Evolutionary conservation across 2,329 filamentous ascomycete species (phyloP), one percentile per base, ranked within the genome.

Genomic region (Pezicula carpinea): DNA sequence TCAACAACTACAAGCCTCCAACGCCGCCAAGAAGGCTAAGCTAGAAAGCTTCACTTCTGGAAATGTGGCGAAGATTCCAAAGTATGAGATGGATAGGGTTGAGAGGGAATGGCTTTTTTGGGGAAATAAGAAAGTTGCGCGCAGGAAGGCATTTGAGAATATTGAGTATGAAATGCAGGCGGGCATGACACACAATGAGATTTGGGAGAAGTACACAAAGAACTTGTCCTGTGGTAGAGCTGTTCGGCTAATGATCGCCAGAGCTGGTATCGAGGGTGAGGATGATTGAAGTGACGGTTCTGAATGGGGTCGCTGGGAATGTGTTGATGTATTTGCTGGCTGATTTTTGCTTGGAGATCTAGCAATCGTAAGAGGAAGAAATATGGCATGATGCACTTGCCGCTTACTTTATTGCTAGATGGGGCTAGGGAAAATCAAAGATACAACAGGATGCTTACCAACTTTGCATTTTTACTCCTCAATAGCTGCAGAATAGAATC

Each of bases 101-200:
- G 70, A 75, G 34, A 61, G 51, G 43, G 72, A 74, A 47, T 72
- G 70, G 64, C 69, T 64, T 52, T 63, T 61, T 52, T 76, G 74
- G 73, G 59, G 59, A 43, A 59, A 46, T 21, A 61, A 59, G 48
- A 56, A 50, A n/a, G 43, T 19, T 22, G 43, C n/a, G 14, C 59
- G 66, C 52, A 62, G 55, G 56, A 58, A 52, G 49, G 59, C 53
- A 0, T 66, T 60, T 52, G 26, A 49, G 39, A 48, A 57, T 41
- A 44, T 51, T 51, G 62, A 56, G 48, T 75, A 73, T 38, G 58
- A 66, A 23, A 49, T 80, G 53, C 65, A 70, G 26, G 73, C 76
- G 47, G 66, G 64, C 36, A 71, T 73, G 62, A 66, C 57, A 18
- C 67, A 60, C 50, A 69, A 67, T 44, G 74, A 77, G 54, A 54